phyloP scores from a whole-genome alignment of 768 basidiomycete species.

The Tulasnella sp. region DNA sequence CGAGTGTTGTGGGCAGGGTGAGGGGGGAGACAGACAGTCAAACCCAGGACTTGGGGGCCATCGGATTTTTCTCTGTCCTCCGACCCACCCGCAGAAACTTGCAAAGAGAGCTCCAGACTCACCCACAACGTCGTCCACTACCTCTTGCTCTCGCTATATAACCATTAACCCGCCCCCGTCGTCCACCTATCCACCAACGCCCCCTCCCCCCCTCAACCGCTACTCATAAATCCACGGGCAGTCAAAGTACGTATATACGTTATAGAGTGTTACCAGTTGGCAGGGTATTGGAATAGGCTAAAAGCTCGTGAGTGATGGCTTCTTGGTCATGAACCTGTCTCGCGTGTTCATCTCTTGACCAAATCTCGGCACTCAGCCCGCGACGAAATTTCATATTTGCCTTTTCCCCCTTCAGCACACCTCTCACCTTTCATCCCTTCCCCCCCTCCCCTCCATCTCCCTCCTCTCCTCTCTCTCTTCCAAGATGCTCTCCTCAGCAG shows the following conservation, averaged over 20 bases:
- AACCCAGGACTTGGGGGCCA: not conserved
- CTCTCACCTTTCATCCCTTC: no score
- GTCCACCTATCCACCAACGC: not conserved
- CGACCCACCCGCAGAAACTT: not conserved
- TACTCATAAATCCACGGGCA: not conserved
- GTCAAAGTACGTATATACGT: not conserved
- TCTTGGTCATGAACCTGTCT: not conserved
- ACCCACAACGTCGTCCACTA: not conserved
- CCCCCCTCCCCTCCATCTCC: not conserved
- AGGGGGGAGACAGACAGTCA: not conserved
- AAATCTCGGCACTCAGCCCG: not conserved
- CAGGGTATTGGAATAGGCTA: constrained; percentile 9
- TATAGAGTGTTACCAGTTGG: not conserved
- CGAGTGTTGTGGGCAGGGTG: not conserved
- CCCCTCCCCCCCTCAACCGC: not conserved
- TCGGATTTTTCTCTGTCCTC: constrained; percentile 11
- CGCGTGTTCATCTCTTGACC: constrained; percentile 8
- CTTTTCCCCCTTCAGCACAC: constrained; percentile 12
- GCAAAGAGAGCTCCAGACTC: not conserved
- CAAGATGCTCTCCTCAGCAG: constrained; percentile 23
- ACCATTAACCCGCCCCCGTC: not conserved
- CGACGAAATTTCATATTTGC: not conserved
- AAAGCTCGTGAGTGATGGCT: constrained; percentile 9
- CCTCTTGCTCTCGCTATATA: not conserved
- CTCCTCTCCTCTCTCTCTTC: not conserved